Conservation (phyloP, 2,329 filamentous ascomycete genomes). For the Bipolaris bicolor region DNA sequence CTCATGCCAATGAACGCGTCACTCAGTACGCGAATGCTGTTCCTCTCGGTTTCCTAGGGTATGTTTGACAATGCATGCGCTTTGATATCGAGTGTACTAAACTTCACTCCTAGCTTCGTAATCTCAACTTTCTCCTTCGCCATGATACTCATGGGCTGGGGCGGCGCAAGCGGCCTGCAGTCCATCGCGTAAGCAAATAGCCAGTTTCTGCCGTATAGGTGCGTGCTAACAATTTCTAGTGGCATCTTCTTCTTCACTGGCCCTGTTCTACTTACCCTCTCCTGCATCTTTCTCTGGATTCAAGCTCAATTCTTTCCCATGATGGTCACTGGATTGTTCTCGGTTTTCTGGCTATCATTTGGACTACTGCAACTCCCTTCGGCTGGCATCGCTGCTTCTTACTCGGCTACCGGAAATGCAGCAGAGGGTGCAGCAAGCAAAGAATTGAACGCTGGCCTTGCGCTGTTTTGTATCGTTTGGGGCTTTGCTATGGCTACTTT, state of each 20-base stretch:
- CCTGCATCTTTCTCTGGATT: slow-evolving; percentile 61
- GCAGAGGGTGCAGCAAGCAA: slow-evolving; percentile 53
- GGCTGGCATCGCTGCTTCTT: slow-evolving; percentile 54
- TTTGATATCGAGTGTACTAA: neutral
- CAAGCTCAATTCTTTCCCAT: slow-evolving; percentile 48
- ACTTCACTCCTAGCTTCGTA: slow-evolving; percentile 35
- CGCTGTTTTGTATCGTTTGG: slow-evolving; percentile 60
- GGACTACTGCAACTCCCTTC: slow-evolving; percentile 59
- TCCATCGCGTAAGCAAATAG: slow-evolving; percentile 38
- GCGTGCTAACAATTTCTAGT: slow-evolving; percentile 9
- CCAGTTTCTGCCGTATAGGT: neutral
- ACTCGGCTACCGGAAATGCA: slow-evolving; percentile 51
- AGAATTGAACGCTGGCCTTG: slow-evolving; percentile 58
- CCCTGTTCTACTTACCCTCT: slow-evolving; percentile 55
- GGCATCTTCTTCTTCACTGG: slow-evolving; percentile 55
- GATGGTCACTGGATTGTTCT: slow-evolving; percentile 61
- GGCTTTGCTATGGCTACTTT: slow-evolving; percentile 60
- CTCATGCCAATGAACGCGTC: slow-evolving; percentile 27
- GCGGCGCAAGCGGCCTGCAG: slow-evolving; percentile 45
- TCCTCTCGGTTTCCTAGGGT: slow-evolving; percentile 40
- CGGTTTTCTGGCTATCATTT: slow-evolving; percentile 59
- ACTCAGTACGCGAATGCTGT: slow-evolving; percentile 34
- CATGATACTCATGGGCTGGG: slow-evolving; percentile 51
- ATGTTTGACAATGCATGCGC: neutral
- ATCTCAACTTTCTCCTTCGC: slow-evolving; percentile 51